Percentiles rank a stretch among this genome's conserved stretches.
phyloP scores from a whole-genome alignment of 2,329 filamentous ascomycete genomes.

The Sporothrix mexicana region DNA sequence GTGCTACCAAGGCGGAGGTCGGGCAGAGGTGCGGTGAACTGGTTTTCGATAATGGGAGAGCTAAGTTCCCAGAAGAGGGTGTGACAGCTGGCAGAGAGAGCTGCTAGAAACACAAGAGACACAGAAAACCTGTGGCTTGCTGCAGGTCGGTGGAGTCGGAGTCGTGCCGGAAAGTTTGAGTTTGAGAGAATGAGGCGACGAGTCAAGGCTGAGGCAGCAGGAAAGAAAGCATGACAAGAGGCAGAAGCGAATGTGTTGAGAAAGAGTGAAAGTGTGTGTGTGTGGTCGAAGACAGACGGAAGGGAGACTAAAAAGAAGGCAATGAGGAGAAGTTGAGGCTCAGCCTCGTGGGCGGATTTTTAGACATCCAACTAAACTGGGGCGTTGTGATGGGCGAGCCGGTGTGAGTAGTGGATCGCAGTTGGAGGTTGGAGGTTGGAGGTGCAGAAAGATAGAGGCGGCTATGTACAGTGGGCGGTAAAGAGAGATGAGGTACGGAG shows the following conservation, averaged over 20 bases:
- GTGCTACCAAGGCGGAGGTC: conserved; percentile 11
- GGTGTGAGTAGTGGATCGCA: neutral
- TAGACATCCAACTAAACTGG: neutral
- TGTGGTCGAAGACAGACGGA: neutral
- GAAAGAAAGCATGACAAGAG: neutral
- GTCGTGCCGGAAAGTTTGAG: neutral
- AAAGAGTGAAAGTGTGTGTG: neutral
- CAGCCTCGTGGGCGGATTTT: conserved; percentile 23
- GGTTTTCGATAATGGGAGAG: no score
- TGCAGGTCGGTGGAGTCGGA: conserved; percentile 20
- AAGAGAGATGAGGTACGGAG: neutral
- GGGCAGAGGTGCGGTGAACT: neutral
- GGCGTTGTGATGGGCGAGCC: neutral
- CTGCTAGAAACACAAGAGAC: neutral
- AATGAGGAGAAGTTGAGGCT: conserved; percentile 11
- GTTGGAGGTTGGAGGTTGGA: neutral
- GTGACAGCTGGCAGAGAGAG: neutral
- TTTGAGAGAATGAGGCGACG: neutral
- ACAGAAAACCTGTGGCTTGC: conserved; percentile 21
- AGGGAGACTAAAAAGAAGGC: neutral
- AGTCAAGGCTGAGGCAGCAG: neutral
- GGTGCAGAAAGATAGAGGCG: neutral
- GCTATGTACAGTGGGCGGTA: neutral
- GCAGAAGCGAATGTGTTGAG: neutral
- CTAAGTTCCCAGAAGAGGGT: neutral